Base-by-base conservation (phyloP, 192 early-diverging fungal genomes). In the Coemansia sp. region DNA sequence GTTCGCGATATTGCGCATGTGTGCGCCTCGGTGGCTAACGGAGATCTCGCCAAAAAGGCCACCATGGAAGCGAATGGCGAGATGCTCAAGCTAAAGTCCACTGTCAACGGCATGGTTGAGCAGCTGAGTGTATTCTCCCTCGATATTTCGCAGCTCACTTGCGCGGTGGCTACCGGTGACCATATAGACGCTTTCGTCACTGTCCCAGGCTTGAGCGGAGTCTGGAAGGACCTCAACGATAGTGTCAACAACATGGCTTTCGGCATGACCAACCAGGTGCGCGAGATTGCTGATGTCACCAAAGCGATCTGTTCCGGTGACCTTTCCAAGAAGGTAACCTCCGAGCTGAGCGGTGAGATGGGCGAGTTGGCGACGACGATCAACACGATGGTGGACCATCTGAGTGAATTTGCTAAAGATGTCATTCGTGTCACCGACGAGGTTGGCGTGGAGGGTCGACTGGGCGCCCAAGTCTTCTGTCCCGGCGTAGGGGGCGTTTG, bases 401-500 rank as follows among this genome's bases (percentile, higher is more conserved):
- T 88, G 0, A 70, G 79, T 62, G 67, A 70, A 0, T 85, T 88
- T 68, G 79, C 87, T 0, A 74, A 75, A 46, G 89, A 93, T 75
- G 89, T 92, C 8, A 87, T 87, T 2, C 87, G 92, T 62, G 89
- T 93, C 4, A 87, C 92, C 1, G 78, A 82, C 12, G 90, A 93
- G 77, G 92, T 93, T 36, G 92, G 92, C 12, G 88, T 87, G 6
- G 83, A 89, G 4, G 88, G 88, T 35, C 72, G 69, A 19, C 76
- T 89, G 0, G 88, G 88, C 11, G 88, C 86, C 41, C 89, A 89
- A 59, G 88, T 86, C 32, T 53, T 60, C 6, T 85, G 87, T 2
- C 59, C 69, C 56, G 86, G 80, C 20, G 82, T 90, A 6, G 87
- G 82, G 11, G 89, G 89, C 7, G 86, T 82, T 19, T 90, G 89